Evolutionary conservation across 2,329 filamentous ascomycete genomes (phyloP), one percentile per base, ranked within the genome.

Genomic region (Ceratocystis ficicola): DNA sequence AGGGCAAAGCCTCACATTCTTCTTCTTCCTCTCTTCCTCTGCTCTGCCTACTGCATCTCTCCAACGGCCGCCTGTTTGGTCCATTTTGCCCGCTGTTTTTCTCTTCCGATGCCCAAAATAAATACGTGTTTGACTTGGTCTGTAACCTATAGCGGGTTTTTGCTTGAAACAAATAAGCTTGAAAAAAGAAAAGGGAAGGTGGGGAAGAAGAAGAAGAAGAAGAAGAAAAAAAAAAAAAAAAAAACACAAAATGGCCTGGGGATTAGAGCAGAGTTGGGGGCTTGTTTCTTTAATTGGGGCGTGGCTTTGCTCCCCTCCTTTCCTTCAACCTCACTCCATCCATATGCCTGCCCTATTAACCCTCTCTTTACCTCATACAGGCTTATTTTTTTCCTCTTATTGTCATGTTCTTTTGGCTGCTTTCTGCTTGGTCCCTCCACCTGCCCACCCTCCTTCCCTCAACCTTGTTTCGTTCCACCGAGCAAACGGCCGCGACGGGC

Each of bases 131-230:
- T 59, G 52, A 59, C 52, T 59, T 59, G 52, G 28, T 59, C 52
- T 59, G 52, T 59, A 59, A 59, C 52, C 15, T 59, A 59, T 28
- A 36, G 28, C 52, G 32, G 28, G 52, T 59, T 59, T 59, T 59
- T 59, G 52, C 52, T 59, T 59, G 52, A 59, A 59, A 59, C 52
- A 59, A 59, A 59, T 59, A 59, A 59, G 52, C 52, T 59, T 59
- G 52, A 59, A 32, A n/a, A 59, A 30, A 52, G 44, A 46, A 15
- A 46, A 46, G 44, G 44, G 44, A 25, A 52, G 48, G 28, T 28
- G 5, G 28, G 28, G 20, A 55, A 10, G 20, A 52, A 6, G 25
- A 25, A 17, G 12, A 30, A 59, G 10, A 30, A 5, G 5, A 17
- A 59, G n/a, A n/a, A n/a, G n/a, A n/a, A n/a, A n/a, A 8, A 20